Base-by-base conservation (phyloP, 441 rosid genomes). In the Adansonia rubrostipa region DNA sequence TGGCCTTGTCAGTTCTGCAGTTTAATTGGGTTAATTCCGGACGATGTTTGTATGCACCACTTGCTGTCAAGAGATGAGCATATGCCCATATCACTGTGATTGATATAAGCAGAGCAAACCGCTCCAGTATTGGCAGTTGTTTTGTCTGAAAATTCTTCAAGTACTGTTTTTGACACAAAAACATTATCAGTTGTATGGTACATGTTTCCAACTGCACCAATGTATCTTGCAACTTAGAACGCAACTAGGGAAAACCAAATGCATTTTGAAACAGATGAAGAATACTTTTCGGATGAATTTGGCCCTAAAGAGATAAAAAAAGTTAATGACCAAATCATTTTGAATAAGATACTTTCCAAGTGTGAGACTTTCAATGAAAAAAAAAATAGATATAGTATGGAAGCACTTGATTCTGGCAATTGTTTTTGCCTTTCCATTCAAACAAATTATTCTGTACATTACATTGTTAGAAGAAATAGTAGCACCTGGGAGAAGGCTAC, bases 1-100 rank as follows among this genome's bases (percentile, higher is more conserved):
- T 88, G 79, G 99, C 96, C 91, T 78, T 89, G 88, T 97, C 99
- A 1, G 99, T 97, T 86, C 97, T 90, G 81, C 99, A 97, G 80
- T 91, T 93, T 0, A 82, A 7, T 89, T 97, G 97, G 7, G 99
- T 97, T 51, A 87, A 78, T 5, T 89, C 91, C 0, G 99, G 93
- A 80, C 82, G 86, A 82, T 97, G 99, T 83, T 90, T 95, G 85
- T 97, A 97, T 22, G 98, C 98, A 0, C 99, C 98, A 81, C 99
- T 95, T 19, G 97, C 99, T 70, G 99, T 97, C 88, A 97, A 86
- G 71, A 97, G 87, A 87, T 95, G 99, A 13, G 99, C 98, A 79
- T 95, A 97, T 47, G 97, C 97, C 99, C 99, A 97, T 80, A 93
- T 92, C 3, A 97, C 82, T 47, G 92, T 88, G 56, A 92, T 60